Conservation (phyloP, 345 rosid genomes). For the Toxicodendron radicans region DNA sequence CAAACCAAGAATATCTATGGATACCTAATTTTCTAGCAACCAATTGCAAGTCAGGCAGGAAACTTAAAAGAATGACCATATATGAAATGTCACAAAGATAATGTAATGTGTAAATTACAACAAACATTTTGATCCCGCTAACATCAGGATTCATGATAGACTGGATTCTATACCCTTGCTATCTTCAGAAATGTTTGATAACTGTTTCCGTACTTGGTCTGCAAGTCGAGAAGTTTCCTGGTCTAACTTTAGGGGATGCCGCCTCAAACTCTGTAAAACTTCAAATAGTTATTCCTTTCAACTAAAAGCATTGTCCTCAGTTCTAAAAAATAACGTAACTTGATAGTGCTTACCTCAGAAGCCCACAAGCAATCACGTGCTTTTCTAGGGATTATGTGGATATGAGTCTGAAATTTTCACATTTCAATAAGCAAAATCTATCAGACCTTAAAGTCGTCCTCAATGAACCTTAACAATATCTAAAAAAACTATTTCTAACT, state of each 20-base stretch:
- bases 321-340: neutral
- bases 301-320: neutral
- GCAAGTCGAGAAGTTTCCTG: slow-evolving; percentile 57
- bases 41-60: neutral
- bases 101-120: slow-evolving; percentile 1
- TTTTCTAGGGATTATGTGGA: slow-evolving; percentile 93
- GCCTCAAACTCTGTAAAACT: slow-evolving; percentile 60
- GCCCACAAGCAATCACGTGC: slow-evolving; percentile 84
- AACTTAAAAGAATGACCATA: slow-evolving; percentile 10
- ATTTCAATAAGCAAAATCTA: slow-evolving; percentile 12
- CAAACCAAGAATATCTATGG: neutral
- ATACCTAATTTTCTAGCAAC: neutral
- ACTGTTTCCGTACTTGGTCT: slow-evolving; percentile 50
- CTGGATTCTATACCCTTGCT: slow-evolving; percentile 46
- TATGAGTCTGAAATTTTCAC: slow-evolving; percentile 65
- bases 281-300: neutral
- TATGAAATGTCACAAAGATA: slow-evolving; percentile 4
- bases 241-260: slow-evolving; percentile 53
- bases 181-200: slow-evolving; percentile 45
- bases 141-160: slow-evolving; percentile 26
- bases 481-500: neutral
- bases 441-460: neutral
- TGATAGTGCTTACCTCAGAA: slow-evolving; percentile 61
- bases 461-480: neutral
- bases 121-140: neutral